phyloP scores from a whole-genome alignment of 2,329 filamentous ascomycete species.

The Claviceps spartinae region DNA sequence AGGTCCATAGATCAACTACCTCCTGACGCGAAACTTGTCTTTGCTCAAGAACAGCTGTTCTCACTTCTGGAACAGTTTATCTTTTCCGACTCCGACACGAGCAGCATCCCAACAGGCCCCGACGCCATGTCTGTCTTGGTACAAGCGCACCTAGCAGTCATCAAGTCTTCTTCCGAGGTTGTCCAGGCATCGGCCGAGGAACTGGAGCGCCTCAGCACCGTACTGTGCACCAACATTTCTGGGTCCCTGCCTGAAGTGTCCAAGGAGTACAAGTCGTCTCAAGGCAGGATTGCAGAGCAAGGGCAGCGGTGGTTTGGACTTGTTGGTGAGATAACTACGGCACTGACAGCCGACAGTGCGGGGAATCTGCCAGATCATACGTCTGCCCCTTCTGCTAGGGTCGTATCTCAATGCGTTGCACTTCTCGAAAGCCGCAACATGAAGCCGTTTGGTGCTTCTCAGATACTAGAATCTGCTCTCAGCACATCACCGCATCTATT shows the following conservation, averaged over 20 bases:
- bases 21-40: conserved; percentile 29
- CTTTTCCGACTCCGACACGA: conserved; percentile 27
- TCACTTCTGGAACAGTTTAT: conserved; percentile 43
- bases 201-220: conserved; percentile 49
- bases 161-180: conserved; percentile 25
- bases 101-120: conserved; percentile 17
- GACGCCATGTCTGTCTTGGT: conserved; percentile 28
- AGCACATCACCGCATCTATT: conserved; percentile 30
- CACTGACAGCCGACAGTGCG: conserved; percentile 10
- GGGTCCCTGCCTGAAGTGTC: conserved; percentile 72
- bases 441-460: conserved; percentile 43
- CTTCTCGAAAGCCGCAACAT: conserved; percentile 37
- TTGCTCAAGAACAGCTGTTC: conserved; percentile 37
- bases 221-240: conserved; percentile 53
- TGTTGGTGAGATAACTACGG: conserved; percentile 30
- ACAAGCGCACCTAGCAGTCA: conserved; percentile 32
- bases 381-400: conserved; percentile 14
- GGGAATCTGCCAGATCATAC: conserved; percentile 16
- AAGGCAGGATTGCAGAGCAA: conserved; percentile 52
- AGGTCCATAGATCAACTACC: conserved; percentile 35
- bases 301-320: conserved; percentile 55
- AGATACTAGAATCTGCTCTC: conserved; percentile 27
- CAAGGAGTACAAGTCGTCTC: conserved; percentile 59
- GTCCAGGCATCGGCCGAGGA: conserved; percentile 38
- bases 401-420: conserved; percentile 23